phyloP scores from a whole-genome alignment of 2,329 filamentous ascomycete genomes.

The Onygenales sp. region DNA sequence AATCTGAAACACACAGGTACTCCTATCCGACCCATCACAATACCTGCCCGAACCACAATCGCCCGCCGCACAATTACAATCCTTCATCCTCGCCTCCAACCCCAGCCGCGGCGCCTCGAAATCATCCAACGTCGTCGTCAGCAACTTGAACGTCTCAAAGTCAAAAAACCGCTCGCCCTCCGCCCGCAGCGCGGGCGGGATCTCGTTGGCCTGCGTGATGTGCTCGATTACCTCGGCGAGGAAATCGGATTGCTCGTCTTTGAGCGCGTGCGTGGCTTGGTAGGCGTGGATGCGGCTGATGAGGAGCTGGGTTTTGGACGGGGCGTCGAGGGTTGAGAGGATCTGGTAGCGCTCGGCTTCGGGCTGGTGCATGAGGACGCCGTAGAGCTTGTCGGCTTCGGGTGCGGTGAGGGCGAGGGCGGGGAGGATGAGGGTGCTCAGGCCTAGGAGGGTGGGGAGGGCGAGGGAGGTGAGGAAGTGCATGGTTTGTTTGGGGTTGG shows the following conservation, averaged over 20 bases:
- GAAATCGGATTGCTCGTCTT: background rate
- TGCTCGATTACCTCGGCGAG: background rate
- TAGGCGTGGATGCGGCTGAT: background rate
- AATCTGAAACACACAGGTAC: background rate
- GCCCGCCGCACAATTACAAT: background rate
- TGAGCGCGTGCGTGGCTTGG: background rate
- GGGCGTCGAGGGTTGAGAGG: background rate
- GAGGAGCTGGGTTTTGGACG: background rate
- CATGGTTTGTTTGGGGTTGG: constrained; percentile 3
- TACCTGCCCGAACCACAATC: background rate
- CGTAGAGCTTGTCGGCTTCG: background rate
- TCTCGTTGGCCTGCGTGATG: background rate
- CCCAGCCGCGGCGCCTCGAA: background rate
- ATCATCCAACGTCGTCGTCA: background rate
- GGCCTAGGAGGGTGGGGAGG: background rate
- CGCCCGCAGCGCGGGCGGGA: background rate
- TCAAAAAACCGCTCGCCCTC: background rate
- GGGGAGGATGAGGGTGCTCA: background rate
- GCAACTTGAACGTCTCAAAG: background rate
- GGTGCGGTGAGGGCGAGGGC: background rate
- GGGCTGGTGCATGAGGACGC: background rate
- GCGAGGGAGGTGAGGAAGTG: constrained; percentile 8
- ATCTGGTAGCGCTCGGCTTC: background rate
- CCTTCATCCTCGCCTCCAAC: background rate
- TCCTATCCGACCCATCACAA: too few species aligned